phyloP scores from a whole-genome alignment of 768 basidiomycete species.

The Termitomyces sp. region DNA sequence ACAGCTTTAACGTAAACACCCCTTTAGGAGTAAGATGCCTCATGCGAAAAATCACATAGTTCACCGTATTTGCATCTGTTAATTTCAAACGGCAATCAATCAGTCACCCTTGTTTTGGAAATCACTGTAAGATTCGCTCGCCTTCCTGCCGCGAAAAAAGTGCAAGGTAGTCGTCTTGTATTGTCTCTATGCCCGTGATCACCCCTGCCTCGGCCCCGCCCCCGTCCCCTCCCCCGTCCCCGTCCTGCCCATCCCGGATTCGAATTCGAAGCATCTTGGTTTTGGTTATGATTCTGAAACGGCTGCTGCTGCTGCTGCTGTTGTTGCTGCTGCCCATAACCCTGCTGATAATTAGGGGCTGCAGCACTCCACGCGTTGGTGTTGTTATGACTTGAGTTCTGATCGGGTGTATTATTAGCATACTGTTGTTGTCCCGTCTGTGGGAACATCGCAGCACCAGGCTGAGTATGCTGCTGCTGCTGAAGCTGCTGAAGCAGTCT shows the following conservation, averaged over 20 bases:
- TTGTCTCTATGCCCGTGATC: conserved; percentile 62
- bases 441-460: conserved; percentile 8
- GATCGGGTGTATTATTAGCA: conserved; percentile 11
- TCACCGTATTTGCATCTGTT: conserved; percentile 87
- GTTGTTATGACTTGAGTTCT: conserved; percentile 22
- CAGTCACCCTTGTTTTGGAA: conserved; percentile 33
- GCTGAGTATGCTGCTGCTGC: conserved; percentile 14
- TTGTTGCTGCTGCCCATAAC: conserved; percentile 49
- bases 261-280: conserved; percentile 17
- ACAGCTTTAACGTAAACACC: conserved; percentile 5
- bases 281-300: conserved; percentile 33
- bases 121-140: conserved; percentile 50
- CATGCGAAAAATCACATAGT: conserved; percentile 83
- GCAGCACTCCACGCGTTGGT: conserved; percentile 7
- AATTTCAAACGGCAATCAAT: conserved; percentile 37
- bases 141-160: conserved; percentile 89
- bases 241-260: conserved; percentile 44
- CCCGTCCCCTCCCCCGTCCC: conserved; percentile 55
- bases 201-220: conserved; percentile 35
- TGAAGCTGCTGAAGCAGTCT: conserved; percentile 45
- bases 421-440: conserved; percentile 4
- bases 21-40: conserved; percentile 25
- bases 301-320: conserved; percentile 26
- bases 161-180: conserved; percentile 81
- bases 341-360: conserved; percentile 24